Base-by-base conservation (phyloP, 495 filamentous ascomycete species). In the Penicillium arizonense region DNA sequence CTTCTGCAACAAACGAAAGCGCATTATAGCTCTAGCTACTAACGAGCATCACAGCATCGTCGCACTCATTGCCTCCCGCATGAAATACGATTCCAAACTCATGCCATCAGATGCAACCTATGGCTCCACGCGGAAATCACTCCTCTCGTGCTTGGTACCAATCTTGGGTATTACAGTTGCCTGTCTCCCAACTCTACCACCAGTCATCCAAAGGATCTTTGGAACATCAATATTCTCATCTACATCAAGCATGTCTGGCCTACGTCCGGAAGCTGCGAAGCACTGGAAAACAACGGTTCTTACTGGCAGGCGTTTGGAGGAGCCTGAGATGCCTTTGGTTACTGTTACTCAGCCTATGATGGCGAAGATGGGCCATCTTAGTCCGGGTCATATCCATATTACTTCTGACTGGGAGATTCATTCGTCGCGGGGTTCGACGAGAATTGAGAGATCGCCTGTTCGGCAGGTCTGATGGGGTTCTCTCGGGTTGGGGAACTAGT, bases 341-440 rank as follows among this genome's bases (percentile, higher is more conserved):
- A 52, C 57, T 16, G 48, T 60, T 4, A 43, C 47, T 18, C 55
- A 53, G 38, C 54, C 57, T 44, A 47, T 53, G n/a, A 58, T 59
- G 54, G 50, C 52, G 3, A 66, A 56, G 41, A 58, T 56, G 10
- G 44, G 50, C 33, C 50, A 58, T 45, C 58, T 57, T 55, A 52
- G 50, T 47, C 49, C 50, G 1, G 63, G 60, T 9, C 57, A 63
- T 47, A 66, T 66, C 20, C 59, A 55, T 33, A 58, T 66, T 32
- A 66, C 60, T 14, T 66, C 60, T 1, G 55, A 66, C 23, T 66
- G 63, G 63, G 63, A 66, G 21, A 63, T 66, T 40, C 63, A 66
- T 59, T 66, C 63, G 26, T 45, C 63, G 16, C 40, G 62, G n/a
- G 62, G 62, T 28, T 65, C 62, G 8, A 44, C 60, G 20, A 55